Percentiles rank a stretch among this genome's conserved stretches.
phyloP scores from a whole-genome alignment of 2,329 filamentous ascomycete species.

The Monosporascus sp. region DNA sequence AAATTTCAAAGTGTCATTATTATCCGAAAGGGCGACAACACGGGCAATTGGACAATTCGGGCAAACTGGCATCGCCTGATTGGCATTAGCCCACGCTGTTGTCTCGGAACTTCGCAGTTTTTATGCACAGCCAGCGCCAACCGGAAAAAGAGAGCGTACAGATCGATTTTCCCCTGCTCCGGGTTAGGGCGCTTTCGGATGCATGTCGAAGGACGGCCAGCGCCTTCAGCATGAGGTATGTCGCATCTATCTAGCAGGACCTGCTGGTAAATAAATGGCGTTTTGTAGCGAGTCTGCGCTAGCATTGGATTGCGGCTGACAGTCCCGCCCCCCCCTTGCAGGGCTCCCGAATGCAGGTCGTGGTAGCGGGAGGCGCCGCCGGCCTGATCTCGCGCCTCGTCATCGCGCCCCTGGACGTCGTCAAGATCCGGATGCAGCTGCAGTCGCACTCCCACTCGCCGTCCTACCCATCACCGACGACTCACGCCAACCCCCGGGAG shows the following conservation, averaged over 20 bases:
- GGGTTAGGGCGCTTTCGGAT: constrained; percentile 29
- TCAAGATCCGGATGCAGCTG: constrained; percentile 96
- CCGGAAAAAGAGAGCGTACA: neutral
- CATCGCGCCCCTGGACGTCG: constrained; percentile 90
- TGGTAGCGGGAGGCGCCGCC: constrained; percentile 56
- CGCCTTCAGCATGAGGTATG: constrained; percentile 57
- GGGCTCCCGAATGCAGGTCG: constrained; percentile 53
- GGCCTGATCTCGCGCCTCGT: constrained; percentile 91
- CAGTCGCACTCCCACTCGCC: constrained; percentile 78
- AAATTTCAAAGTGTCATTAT: no score
- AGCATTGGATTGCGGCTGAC: neutral
- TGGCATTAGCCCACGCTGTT: neutral
- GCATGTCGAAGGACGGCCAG: constrained; percentile 37
- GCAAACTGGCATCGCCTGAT: no score
- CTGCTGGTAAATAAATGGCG: neutral
- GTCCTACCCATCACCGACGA: constrained; percentile 40
- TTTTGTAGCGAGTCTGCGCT: neutral
- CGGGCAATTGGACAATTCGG: no score
- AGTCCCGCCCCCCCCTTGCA: constrained; percentile 17
- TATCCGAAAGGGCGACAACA: no score
- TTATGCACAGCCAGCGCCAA: neutral
- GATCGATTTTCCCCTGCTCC: constrained; percentile 9
- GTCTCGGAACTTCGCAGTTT: neutral
- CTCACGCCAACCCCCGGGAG: constrained; percentile 38
- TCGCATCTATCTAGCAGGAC: neutral